These are phyloP conservation scores for Erythrophleum ivorense DNA, from an alignment of 331 rosid species.

Conservation along the genomic window DNA sequence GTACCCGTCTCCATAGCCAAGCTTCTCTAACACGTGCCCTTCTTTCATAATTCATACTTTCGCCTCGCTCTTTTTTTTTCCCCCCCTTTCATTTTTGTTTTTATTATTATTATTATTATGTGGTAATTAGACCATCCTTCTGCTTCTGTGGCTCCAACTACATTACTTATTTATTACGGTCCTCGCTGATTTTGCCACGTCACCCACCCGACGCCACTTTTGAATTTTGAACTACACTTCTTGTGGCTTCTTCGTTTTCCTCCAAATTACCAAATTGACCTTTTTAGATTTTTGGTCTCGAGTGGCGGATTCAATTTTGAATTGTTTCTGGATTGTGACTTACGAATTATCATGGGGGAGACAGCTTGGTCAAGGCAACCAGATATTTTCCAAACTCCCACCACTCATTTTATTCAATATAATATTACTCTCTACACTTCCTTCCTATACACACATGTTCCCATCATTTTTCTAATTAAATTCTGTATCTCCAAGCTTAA, in stretches of 20 bases:
- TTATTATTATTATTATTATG: background rate
- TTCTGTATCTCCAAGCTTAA: too few species aligned
- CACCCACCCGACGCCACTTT: conserved; percentile 17
- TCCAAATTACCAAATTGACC: background rate
- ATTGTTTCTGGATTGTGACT: background rate
- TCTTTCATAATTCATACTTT: background rate
- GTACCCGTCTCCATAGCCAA: background rate
- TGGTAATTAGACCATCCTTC: conserved; percentile 12
- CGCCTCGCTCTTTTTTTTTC: background rate
- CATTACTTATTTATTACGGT: conserved; percentile 26
- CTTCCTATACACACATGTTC: background rate
- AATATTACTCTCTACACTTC: too few species aligned
- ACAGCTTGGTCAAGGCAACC: background rate
- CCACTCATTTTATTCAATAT: background rate
- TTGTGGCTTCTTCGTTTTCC: background rate
- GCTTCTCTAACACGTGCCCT: conserved; percentile 22
- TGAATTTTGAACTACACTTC: background rate
- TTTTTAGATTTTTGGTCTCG: too few species aligned
- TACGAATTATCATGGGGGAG: background rate
- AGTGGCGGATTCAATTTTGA: background rate
- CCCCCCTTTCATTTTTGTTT: too few species aligned
- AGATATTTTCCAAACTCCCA: background rate
- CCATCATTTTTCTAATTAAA: background rate
- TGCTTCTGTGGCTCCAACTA: background rate
- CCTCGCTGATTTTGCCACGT: background rate